These are phyloP conservation scores for Candolleomyces eurysporus DNA, from an alignment of 768 basidiomycete genomes.

Conservation along the genomic window DNA sequence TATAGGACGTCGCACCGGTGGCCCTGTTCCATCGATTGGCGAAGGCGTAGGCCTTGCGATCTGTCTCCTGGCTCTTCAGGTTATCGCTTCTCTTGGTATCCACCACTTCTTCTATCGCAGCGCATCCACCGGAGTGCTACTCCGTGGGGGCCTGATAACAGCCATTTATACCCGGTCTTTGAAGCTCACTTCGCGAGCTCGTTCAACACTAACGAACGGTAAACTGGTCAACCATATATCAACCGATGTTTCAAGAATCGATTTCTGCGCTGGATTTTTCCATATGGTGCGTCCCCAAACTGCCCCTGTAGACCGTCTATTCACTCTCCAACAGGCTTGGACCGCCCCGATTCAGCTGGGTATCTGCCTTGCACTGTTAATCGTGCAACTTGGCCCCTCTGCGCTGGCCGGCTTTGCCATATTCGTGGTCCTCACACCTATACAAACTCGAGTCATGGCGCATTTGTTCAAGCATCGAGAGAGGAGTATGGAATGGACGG, in stretches of 20 bases:
- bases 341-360: slow-evolving; percentile 72
- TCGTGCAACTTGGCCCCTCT: slow-evolving; percentile 69
- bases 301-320: background rate
- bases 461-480: slow-evolving; percentile 63
- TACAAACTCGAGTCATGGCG: slow-evolving; percentile 75
- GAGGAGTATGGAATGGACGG: slow-evolving; percentile 85
- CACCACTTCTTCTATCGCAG: slow-evolving; percentile 86
- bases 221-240: slow-evolving; percentile 93
- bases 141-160: slow-evolving; percentile 83
- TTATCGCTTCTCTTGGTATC: slow-evolving; percentile 61
- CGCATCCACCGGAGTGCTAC: slow-evolving; percentile 71
- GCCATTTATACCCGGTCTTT: slow-evolving; percentile 82
- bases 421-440: slow-evolving; percentile 69
- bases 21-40: slow-evolving; percentile 38
- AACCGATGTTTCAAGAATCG: slow-evolving; percentile 87
- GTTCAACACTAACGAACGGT: slow-evolving; percentile 81
- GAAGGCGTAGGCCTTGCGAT: slow-evolving; percentile 76
- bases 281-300: slow-evolving; percentile 50
- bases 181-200: slow-evolving; percentile 71
- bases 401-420: slow-evolving; percentile 53
- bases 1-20: slow-evolving; percentile 36
- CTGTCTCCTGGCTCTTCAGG: slow-evolving; percentile 64
- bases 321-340: slow-evolving; percentile 46
- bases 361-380: slow-evolving; percentile 72
- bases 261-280: slow-evolving; percentile 80